Conservation (phyloP, 1,284 basidiomycete species). For the Singerocomus inundabilis region DNA sequence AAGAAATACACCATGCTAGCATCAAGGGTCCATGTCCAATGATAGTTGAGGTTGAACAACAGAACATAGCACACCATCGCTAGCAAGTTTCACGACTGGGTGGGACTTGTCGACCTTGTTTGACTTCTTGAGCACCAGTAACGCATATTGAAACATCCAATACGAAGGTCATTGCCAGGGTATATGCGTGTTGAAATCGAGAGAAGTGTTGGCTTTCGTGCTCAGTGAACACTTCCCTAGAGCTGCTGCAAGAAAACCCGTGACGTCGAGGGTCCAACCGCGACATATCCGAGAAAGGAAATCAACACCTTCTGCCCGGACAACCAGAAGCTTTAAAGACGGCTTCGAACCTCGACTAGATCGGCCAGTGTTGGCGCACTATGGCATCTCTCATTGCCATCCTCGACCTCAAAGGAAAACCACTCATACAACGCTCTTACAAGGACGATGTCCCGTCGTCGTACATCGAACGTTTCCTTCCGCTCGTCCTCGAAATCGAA, state of each 20-base stretch:
- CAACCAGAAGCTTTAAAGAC: no score
- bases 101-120: not conserved
- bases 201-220: no score
- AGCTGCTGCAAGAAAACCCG: no score
- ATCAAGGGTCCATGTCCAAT: no score
- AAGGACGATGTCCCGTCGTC: constrained; percentile 92
- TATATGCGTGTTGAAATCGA: no score
- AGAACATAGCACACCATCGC: not conserved
- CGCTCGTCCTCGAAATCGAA: constrained; percentile 93
- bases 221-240: no score
- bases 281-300: constrained; percentile 17
- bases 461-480: constrained; percentile 92
- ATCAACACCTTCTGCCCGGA: not conserved
- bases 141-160: no score
- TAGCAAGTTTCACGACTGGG: not conserved
- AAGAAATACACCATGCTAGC: no score
- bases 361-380: not conserved
- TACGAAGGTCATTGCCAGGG: not conserved
- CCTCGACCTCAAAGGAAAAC: constrained; percentile 98
- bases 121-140: not conserved
- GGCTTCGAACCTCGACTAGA: no score
- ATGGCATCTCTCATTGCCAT: constrained; percentile 83
- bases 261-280: no score
- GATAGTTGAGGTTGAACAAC: not conserved
- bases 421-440: constrained; percentile 97